phyloP scores from a whole-genome alignment of 768 basidiomycete genomes.

The Calocybe cyanea region DNA sequence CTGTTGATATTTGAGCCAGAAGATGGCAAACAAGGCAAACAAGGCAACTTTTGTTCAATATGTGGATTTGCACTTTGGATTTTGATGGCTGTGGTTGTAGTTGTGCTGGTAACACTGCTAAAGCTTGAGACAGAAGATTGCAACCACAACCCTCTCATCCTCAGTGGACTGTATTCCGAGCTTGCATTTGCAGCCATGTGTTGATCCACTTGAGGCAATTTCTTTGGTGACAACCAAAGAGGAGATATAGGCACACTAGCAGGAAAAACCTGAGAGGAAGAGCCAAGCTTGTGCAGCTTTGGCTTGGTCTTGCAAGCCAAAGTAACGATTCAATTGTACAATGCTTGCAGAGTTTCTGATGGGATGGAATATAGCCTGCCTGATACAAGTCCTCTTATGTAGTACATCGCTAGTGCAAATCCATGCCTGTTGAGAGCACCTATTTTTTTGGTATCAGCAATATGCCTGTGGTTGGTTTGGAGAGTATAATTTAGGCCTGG shows the following conservation, averaged over 20 bases:
- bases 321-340: conserved; percentile 26
- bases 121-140: too few species aligned
- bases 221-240: too few species aligned
- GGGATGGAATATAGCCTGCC: conserved; percentile 31
- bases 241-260: too few species aligned
- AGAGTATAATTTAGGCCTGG: too few species aligned
- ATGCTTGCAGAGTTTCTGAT: conserved; percentile 23
- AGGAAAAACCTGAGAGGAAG: too few species aligned
- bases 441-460: conserved; percentile 56
- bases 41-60: background rate
- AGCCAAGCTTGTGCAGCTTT: too few species aligned
- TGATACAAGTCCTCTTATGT: conserved; percentile 41
- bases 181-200: too few species aligned
- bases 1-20: background rate
- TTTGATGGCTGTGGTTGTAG: background rate
- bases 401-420: conserved; percentile 69
- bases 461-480: conserved; percentile 37
- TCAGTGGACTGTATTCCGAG: too few species aligned
- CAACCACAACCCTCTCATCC: too few species aligned
- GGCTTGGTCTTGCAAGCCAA: background rate
- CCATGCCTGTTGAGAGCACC: conserved; percentile 62
- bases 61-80: background rate
- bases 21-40: background rate
- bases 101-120: too few species aligned
- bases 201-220: too few species aligned